Base-by-base conservation (phyloP, 495 filamentous ascomycete species). In the Penicillium cataractarum region DNA sequence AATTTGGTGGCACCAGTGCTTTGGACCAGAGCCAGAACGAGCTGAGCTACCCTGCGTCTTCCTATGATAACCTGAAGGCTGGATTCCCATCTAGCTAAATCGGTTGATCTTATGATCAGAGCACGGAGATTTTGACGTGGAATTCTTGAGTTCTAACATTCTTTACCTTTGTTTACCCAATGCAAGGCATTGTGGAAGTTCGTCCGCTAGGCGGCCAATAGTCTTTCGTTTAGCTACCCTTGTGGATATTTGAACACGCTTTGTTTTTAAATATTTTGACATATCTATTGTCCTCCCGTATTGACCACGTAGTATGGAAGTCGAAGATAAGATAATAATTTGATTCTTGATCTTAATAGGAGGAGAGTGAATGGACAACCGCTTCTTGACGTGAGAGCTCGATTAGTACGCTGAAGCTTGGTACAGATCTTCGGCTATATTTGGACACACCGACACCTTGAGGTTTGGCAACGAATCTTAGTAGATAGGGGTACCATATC, bases 31-130 rank as follows among this genome's bases (percentile, higher is more conserved):
- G 55, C 29, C 55, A 69, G 61, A 78, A 78, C 53, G 57, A 75
- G 56, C 64, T 78, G 40, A 61, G 64, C 58, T 78, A 77, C 42
- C 71, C 71, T 22, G 64, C 57, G 9, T 78, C 76, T 21, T 27
- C 58, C 33, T 78, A 76, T 37, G 61, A 63, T n/a, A 77, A 78
- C 60, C 40, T 77, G 60, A 69, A 60, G 40, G 65, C 64, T 31
- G 72, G 74, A 2, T 71, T 76, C 39, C 54, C 60, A 29, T 49
- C 55, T 17, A 44, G 60, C 33, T 63, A 32, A 42, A 51, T 22
- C 26, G 4, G 0, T 26, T 15, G 56, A 35, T 48, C 4, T n/a
- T 7, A 3, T 37, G 42, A 8, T 42, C 19, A 15, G 12, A 4
- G 37, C 10, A 42, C 17, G 32, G 35, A n/a, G 26, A 13, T n/a